Percentiles rank a stretch among this genome's conserved stretches.
phyloP scores from a whole-genome alignment of 2,329 filamentous ascomycete species.

The Chrysoporthe puriensis region DNA sequence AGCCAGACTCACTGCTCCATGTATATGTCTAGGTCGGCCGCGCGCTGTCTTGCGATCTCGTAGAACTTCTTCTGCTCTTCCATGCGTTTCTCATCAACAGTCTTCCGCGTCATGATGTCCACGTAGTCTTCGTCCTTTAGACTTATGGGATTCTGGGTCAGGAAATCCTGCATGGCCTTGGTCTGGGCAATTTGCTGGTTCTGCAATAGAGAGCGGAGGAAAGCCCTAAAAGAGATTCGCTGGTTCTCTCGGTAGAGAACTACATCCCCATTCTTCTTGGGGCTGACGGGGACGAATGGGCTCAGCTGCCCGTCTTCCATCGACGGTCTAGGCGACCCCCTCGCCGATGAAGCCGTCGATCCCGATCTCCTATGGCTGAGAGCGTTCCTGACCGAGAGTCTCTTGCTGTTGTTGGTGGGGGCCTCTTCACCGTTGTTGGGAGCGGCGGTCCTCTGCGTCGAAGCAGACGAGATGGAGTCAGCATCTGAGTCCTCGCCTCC shows the following conservation, averaged over 20 bases:
- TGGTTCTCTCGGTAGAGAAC: constrained; percentile 84
- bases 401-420: constrained; percentile 29
- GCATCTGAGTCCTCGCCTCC: constrained; percentile 68
- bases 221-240: constrained; percentile 87
- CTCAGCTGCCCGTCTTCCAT: constrained; percentile 46
- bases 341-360: constrained; percentile 41
- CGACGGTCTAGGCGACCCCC: constrained; percentile 47
- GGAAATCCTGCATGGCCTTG: constrained; percentile 81
- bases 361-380: constrained; percentile 43
- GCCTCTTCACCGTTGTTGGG: constrained; percentile 34
- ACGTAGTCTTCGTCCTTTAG: constrained; percentile 80
- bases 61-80: constrained; percentile 95
- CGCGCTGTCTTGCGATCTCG: constrained; percentile 88
- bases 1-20: constrained; percentile 79
- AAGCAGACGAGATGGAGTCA: constrained; percentile 80
- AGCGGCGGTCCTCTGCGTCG: constrained; percentile 60
- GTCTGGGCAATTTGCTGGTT: constrained; percentile 84
- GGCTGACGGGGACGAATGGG: constrained; percentile 35
- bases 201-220: constrained; percentile 81
- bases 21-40: constrained; percentile 91
- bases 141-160: constrained; percentile 72
- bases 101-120: constrained; percentile 79
- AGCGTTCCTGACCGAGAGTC: constrained; percentile 44
- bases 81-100: constrained; percentile 83
- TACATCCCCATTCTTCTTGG: constrained; percentile 41